These are phyloP conservation scores for Rhodotorula kratochvilovae DNA, from an alignment of 768 basidiomycete species.

Conservation along the genomic window DNA sequence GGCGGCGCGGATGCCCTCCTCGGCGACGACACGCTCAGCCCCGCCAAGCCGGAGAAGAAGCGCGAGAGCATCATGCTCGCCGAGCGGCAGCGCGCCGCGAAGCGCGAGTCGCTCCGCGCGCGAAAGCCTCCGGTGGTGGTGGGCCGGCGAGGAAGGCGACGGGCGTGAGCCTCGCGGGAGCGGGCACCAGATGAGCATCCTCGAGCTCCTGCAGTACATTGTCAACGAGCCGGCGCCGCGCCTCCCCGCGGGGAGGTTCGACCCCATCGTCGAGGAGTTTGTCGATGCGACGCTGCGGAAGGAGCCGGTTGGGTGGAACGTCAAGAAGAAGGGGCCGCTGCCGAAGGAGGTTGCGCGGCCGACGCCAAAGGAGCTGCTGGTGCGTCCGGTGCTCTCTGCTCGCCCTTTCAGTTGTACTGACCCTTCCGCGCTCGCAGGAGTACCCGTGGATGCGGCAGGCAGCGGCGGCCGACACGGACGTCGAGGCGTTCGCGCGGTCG, in stretches of 20 bases:
- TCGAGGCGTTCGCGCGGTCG: conserved; percentile 65
- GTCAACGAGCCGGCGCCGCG: conserved; percentile 96
- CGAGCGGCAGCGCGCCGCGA: conserved; percentile 31
- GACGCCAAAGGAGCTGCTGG: conserved; percentile 46
- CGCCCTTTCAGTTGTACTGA: not conserved
- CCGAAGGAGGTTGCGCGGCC: conserved; percentile 74
- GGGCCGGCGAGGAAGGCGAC: conserved; percentile 52
- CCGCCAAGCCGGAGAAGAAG: conserved; percentile 34
- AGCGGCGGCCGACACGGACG: conserved; percentile 60
- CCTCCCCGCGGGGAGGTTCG: conserved; percentile 69
- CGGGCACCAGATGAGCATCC: conserved; percentile 95
- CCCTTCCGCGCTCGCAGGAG: conserved; percentile 52
- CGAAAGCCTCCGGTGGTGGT: conserved; percentile 2
- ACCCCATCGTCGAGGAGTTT: conserved; percentile 71
- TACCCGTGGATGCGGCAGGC: conserved; percentile 70
- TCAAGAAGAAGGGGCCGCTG: conserved; percentile 57
- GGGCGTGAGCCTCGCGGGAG: conserved; percentile 92
- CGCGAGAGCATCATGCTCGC: conserved; percentile 30
- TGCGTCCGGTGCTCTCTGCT: not conserved
- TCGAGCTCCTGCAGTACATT: conserved; percentile 94
- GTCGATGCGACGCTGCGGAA: conserved; percentile 86
- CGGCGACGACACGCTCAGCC: conserved; percentile 45
- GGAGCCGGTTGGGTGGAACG: conserved; percentile 61
- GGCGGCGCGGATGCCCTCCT: conserved; percentile 57
- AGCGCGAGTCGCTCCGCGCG: conserved; percentile 46